Conservation (phyloP, 805 yeast species). For the Hermanozyma aechmeae region DNA sequence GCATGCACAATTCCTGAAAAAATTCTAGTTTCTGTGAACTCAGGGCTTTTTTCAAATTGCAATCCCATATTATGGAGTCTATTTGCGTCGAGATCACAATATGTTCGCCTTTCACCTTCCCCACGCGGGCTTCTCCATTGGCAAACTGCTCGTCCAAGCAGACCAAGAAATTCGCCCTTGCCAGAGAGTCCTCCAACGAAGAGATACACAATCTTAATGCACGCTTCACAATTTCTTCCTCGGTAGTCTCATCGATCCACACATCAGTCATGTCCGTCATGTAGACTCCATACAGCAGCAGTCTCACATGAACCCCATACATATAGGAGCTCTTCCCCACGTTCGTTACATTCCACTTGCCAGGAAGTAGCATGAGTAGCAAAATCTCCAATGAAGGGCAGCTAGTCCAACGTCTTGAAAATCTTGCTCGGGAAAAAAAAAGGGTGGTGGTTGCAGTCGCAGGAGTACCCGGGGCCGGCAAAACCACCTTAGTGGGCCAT, state of each 20-base stretch:
- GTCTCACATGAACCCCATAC: too few species aligned
- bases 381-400: too few species aligned
- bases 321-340: too few species aligned
- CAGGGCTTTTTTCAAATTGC: not conserved
- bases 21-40: conserved; percentile 7
- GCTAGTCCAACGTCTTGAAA: too few species aligned
- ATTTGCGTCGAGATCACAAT: not conserved
- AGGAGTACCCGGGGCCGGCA: conserved; percentile 85
- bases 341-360: too few species aligned
- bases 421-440: too few species aligned
- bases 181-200: conserved; percentile 13
- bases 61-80: conserved; percentile 1
- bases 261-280: conserved; percentile 18
- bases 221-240: conserved; percentile 6
- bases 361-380: too few species aligned
- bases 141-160: conserved; percentile 9
- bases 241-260: conserved; percentile 16
- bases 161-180: too few species aligned
- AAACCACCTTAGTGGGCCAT: conserved; percentile 52
- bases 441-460: conserved; percentile 51
- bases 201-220: conserved; percentile 19
- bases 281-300: conserved; percentile 16
- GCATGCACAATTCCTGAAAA: conserved; percentile 12
- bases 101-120: conserved; percentile 1
- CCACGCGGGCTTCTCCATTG: too few species aligned